Conservation (phyloP, 2,329 filamentous ascomycete species). For the Ceratocystis papillata region DNA sequence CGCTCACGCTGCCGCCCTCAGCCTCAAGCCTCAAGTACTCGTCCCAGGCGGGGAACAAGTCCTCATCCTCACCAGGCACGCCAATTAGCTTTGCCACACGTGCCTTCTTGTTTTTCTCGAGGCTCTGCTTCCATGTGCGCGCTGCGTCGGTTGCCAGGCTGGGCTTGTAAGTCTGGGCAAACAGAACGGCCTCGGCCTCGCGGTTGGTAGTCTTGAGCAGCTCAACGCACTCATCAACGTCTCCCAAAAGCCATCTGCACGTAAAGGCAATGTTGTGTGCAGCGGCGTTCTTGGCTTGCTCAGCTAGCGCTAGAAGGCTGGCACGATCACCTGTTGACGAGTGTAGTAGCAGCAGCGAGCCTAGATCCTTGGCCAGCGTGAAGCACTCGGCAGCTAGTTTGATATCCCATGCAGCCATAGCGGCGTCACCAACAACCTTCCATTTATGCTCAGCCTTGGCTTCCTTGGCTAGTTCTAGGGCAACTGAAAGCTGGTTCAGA, state of each 20-base stretch:
- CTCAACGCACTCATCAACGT: constrained; percentile 70
- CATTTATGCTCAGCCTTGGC: constrained; percentile 92
- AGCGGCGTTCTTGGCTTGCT: constrained; percentile 63
- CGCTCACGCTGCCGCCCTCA: constrained; percentile 42
- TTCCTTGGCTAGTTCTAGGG: constrained; percentile 69
- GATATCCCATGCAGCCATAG: constrained; percentile 76
- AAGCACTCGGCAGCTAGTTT: constrained; percentile 87
- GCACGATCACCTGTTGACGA: constrained; percentile 70
- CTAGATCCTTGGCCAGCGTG: constrained; percentile 76
- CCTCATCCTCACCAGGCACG: constrained; percentile 68
- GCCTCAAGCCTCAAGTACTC: constrained; percentile 74
- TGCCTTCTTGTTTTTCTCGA: constrained; percentile 77
- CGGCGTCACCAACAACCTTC: constrained; percentile 93
- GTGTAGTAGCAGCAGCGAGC: constrained; percentile 78
- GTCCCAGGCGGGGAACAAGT: constrained; percentile 94
- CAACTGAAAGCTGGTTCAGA: constrained; percentile 73
- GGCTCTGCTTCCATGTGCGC: constrained; percentile 64
- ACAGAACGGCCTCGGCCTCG: constrained; percentile 75
- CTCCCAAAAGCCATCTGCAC: constrained; percentile 74
- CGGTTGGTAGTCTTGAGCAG: constrained; percentile 69
- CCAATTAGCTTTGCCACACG: constrained; percentile 77
- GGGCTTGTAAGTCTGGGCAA: constrained; percentile 92
- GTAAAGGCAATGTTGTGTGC: constrained; percentile 91
- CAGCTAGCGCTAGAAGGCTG: constrained; percentile 61
- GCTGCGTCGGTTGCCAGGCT: constrained; percentile 59